Evolutionary conservation across 352 stramenopile genomes (phyloP), one percentile per base, ranked within the genome.

Genomic region (Thraustochytrium sp.): DNA sequence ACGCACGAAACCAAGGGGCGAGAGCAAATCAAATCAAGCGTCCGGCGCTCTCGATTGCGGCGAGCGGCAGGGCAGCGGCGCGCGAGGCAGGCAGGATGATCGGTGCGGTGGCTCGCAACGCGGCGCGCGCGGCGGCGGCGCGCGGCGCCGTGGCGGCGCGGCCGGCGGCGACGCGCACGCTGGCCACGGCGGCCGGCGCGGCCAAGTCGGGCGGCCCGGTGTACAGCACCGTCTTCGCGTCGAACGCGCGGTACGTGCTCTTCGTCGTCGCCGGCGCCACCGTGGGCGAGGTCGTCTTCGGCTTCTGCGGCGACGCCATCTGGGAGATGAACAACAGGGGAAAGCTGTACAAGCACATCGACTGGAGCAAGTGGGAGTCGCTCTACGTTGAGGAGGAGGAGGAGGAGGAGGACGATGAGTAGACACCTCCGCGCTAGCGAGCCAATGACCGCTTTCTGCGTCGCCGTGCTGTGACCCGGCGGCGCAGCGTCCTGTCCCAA

Each of bases 271-370:
- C 75, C 26, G 75, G 75, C 40, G 75, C 75, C 31, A 36, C 49
- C 2, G 2, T 80, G 13, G 63, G 75, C 40, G 75, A 84, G 61
- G 29, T 83, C 54, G 23, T 56, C 54, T 84, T 64, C 44, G 61
- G 75, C 61, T 84, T 84, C 42, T 11, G 85, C 0, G 55, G 75
- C 31, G 75, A 84, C 75, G 40, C 75, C 44, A 62, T 84, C 61
- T 84, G 75, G 75, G 36, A 56, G 55, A 84, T 84, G 55, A 84
- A 84, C 61, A 84, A 84, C 61, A n/a, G 75, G 38, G 75, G 75
- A 29, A 84, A 84, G 61, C 75, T 76, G 31, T 84, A 76, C 61
- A 11, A 84, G n/a, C 34, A 84, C 63, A 76, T 84, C 34, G 75
- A 84, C 61, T 80, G 55, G 55, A 63, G 40, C 55, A 84, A 84